phyloP scores from a whole-genome alignment of 2,329 filamentous ascomycete species.

The Sordariomycetes sp. region DNA sequence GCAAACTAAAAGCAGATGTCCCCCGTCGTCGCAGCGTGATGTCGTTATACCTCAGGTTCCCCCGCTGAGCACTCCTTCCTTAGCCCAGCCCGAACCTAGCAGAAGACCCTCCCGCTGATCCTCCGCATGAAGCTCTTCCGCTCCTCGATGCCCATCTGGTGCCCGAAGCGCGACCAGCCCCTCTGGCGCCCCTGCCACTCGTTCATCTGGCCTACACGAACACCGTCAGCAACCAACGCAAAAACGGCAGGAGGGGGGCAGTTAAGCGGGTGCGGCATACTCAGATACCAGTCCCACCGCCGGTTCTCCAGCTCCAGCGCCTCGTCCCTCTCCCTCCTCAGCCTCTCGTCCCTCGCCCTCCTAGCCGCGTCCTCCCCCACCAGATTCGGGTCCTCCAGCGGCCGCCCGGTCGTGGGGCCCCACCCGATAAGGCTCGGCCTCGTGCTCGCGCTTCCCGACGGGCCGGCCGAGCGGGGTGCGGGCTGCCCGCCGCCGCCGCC shows the following conservation, averaged over 20 bases:
- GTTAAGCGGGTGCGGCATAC: conserved; percentile 22
- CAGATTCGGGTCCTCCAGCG: conserved; percentile 56
- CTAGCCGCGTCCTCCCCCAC: conserved; percentile 56
- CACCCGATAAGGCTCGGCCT: background rate
- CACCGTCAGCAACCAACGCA: background rate
- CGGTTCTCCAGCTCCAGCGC: conserved; percentile 47
- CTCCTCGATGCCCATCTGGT: conserved; percentile 19
- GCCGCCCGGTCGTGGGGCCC: conserved; percentile 13
- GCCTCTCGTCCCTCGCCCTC: conserved; percentile 42
- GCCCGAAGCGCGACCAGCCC: conserved; percentile 32
- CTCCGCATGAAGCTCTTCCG: conserved; percentile 8
- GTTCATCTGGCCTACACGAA: conserved; percentile 37
- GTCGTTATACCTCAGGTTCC: background rate
- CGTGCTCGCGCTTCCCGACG: conserved; percentile 9
- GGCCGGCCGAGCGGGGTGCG: background rate
- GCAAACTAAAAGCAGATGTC: background rate
- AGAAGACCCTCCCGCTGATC: conserved; percentile 3
- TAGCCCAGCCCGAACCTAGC: background rate
- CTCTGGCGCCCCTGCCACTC: conserved; percentile 39
- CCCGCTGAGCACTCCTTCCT: background rate
- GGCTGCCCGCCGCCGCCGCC: background rate
- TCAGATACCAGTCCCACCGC: conserved; percentile 50
- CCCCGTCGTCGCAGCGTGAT: background rate
- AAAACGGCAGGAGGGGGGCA: background rate
- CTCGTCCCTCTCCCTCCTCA: conserved; percentile 43